phyloP scores from a whole-genome alignment of 257 asterid species.

The Solanum medicagineum region DNA sequence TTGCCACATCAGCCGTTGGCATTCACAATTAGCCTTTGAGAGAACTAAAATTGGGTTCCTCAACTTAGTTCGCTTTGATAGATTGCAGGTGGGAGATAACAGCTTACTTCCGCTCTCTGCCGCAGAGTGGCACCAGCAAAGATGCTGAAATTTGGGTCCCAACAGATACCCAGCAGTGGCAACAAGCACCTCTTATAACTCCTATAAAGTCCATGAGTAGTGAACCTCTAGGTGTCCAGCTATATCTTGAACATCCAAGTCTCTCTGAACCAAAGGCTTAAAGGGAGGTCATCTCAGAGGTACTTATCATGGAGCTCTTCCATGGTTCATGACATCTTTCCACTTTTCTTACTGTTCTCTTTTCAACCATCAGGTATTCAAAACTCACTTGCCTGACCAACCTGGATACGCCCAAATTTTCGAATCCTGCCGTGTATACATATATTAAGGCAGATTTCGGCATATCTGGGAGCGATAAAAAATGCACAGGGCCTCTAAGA shows the following conservation, averaged over 20 bases:
- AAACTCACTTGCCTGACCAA: background rate
- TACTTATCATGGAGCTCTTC: background rate
- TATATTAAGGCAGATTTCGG: background rate
- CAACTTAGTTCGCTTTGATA: constrained; percentile 1
- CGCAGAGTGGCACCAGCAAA: constrained; percentile 41
- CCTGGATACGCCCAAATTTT: background rate
- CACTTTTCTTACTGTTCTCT: background rate
- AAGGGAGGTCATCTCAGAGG: background rate
- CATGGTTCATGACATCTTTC: background rate
- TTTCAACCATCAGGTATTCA: background rate
- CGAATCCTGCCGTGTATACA: background rate
- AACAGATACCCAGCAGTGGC: constrained; percentile 77
- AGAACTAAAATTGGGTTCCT: background rate
- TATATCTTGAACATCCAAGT: constrained; percentile 68
- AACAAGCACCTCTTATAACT: constrained; percentile 54
- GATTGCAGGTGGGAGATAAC: constrained; percentile 95
- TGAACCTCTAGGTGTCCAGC: constrained; percentile 77
- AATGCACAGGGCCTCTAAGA: background rate
- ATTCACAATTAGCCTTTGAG: background rate
- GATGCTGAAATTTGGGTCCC: constrained; percentile 73
- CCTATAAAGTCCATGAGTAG: constrained; percentile 85
- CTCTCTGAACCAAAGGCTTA: constrained; percentile 25
- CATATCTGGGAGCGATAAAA: background rate
- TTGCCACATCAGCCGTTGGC: background rate
- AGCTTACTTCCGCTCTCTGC: constrained; percentile 57